Base-by-base conservation (phyloP, 495 filamentous ascomycete species). In the Neurospora sublineolata region DNA sequence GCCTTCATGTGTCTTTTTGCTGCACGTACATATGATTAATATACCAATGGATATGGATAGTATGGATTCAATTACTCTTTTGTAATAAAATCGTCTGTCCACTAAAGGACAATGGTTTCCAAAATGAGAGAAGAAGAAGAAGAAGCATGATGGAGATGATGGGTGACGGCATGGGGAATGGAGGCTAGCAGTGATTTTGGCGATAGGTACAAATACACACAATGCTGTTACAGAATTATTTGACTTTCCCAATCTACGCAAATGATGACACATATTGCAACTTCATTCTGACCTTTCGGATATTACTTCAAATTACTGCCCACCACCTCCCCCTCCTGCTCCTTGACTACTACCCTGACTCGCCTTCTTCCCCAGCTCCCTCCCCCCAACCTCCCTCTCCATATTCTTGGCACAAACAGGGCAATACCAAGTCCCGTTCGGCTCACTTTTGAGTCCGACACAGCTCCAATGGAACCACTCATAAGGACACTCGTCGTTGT, bases 381-480 rank as follows among this genome's bases (percentile, higher is more conserved):
- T 41, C 3, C 12, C 14, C 39, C 52, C 27, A n/a, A n/a, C n/a
- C 12, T 76, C 74, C 71, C 72, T 74, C 73, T 86, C 84, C 79
- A 90, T 79, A 70, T 84, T 89, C 73, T 87, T 88, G 37, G 86
- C 84, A 78, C 95, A 99, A 71, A 89, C 86, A 41, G 91, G 91
- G 82, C 95, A 99, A 78, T 91, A 94, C 95, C 95, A 99, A 64
- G 89, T 93, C 27, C 94, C 95, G 68, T 88, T 88, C 3, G 95
- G 95, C 80, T 98, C 94, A 71, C 89, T 88, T 73, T 90, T 94
- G 73, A 99, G 84, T 3, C 93, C 92, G 68, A 98, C 94, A 78
- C 95, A 99, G 73, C 86, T 90, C 93, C 94, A 98, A 84, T 99
- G 95, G 81, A 99, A 99, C 95, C 95, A 99, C 82, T 98, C 94